phyloP scores from a whole-genome alignment of 2,329 filamentous ascomycete genomes.

The Fusarium sulawesiense region DNA sequence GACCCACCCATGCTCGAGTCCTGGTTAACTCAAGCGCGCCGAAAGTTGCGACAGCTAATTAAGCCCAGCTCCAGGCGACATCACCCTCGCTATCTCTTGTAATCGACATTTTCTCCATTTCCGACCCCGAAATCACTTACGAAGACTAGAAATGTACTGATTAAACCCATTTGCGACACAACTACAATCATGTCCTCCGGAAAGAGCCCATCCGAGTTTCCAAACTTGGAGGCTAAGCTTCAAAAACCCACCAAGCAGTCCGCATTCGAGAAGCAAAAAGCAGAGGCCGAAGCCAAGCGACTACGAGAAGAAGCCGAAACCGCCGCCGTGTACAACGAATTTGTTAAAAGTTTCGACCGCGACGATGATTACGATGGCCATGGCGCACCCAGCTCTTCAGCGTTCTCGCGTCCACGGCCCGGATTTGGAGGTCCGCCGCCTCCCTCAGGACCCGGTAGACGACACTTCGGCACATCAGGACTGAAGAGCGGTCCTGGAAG shows the following conservation, averaged over 20 bases:
- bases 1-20: conserved; percentile 8
- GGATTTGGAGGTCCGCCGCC: conserved; percentile 46
- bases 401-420: conserved; percentile 40
- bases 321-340: conserved; percentile 86
- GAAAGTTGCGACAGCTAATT: conserved; percentile 3
- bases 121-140: background rate
- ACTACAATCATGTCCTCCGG: conserved; percentile 58
- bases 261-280: conserved; percentile 87
- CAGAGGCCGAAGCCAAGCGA: conserved; percentile 89
- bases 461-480: conserved; percentile 72
- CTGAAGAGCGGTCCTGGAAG: conserved; percentile 72
- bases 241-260: conserved; percentile 85
- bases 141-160: conserved; percentile 28
- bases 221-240: conserved; percentile 80
- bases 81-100: background rate
- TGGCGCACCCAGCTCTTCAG: conserved; percentile 15
- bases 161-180: background rate
- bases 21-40: conserved; percentile 7
- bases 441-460: conserved; percentile 55
- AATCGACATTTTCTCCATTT: background rate
- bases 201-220: conserved; percentile 68
- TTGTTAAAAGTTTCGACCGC: conserved; percentile 81
- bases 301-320: conserved; percentile 87
- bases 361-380: conserved; percentile 62
- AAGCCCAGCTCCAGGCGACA: conserved; percentile 16